Percentiles rank a stretch among this genome's conserved stretches.
phyloP scores from a whole-genome alignment of 768 basidiomycete genomes.

The Paxillus involutus region DNA sequence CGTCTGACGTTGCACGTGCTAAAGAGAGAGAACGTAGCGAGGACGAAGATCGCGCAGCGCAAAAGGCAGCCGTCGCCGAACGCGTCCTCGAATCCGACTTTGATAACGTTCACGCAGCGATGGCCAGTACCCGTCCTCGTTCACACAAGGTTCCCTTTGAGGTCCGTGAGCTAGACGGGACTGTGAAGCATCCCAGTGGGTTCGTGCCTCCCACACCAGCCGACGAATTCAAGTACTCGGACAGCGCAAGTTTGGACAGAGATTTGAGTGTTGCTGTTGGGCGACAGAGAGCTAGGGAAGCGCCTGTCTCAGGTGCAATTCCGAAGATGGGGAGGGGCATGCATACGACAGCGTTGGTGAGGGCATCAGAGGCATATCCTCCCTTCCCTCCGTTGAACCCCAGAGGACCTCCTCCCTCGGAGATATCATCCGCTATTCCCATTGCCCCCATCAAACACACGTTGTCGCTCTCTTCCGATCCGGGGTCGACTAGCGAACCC shows the following conservation, averaged over 20 bases:
- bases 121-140: conserved; percentile 21
- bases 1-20: conserved; percentile 22
- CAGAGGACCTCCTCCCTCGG: not conserved
- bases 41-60: conserved; percentile 16
- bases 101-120: conserved; percentile 18
- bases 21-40: conserved; percentile 26
- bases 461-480: not conserved
- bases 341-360: conserved; percentile 15
- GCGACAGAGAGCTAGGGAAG: conserved; percentile 9
- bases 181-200: conserved; percentile 40
- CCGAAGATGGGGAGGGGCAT: conserved; percentile 16
- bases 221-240: conserved; percentile 32
- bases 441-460: not conserved
- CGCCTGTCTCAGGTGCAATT: conserved; percentile 12
- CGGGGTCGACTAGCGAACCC: not conserved
- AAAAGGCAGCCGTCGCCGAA: conserved; percentile 32
- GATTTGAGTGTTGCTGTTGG: conserved; percentile 17
- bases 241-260: conserved; percentile 7
- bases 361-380: conserved; percentile 1
- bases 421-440: not conserved
- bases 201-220: conserved; percentile 44
- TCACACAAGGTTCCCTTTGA: conserved; percentile 44
- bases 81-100: conserved; percentile 32
- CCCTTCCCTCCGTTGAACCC: not conserved
- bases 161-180: conserved; percentile 37